Percentiles rank a stretch among this genome's conserved stretches.
These are phyloP conservation scores for Yarrowia deformans DNA, from an alignment of 805 yeast species.

Conservation along the genomic window DNA sequence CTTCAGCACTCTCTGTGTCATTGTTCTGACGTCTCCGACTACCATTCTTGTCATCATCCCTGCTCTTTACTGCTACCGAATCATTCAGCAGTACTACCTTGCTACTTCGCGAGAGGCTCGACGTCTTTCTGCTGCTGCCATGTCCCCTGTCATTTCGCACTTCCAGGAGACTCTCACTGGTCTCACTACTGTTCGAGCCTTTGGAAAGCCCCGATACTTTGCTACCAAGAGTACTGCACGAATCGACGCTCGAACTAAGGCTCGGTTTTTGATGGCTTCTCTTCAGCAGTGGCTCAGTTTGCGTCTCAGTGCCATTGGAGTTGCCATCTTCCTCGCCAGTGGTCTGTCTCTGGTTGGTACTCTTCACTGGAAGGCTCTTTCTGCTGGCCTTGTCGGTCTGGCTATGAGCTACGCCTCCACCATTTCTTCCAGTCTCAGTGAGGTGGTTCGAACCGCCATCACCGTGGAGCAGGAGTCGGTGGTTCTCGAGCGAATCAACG, in stretches of 20 bases:
- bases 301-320: constrained; percentile 21
- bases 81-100: constrained; percentile 74
- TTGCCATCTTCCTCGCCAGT: constrained; percentile 42
- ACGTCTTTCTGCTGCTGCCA: constrained; percentile 70
- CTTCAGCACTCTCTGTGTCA: constrained; percentile 73
- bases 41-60: constrained; percentile 77
- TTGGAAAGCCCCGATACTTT: constrained; percentile 70
- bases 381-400: constrained; percentile 67
- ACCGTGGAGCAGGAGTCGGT: constrained; percentile 53
- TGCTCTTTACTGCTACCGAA: constrained; percentile 65
- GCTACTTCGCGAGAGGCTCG: constrained; percentile 79
- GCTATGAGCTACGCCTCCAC: constrained; percentile 59
- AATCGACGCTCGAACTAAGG: constrained; percentile 79
- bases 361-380: constrained; percentile 38
- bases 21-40: constrained; percentile 81
- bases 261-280: constrained; percentile 80
- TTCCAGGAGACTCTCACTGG: constrained; percentile 84
- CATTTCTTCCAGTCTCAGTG: constrained; percentile 59
- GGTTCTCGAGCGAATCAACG: constrained; percentile 73
- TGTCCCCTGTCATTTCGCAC: constrained; percentile 81
- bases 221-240: constrained; percentile 53
- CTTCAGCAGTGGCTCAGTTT: constrained; percentile 93
- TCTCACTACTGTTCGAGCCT: constrained; percentile 79
- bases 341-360: constrained; percentile 41
- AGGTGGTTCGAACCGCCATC: constrained; percentile 50